phyloP scores from a whole-genome alignment of 2,329 filamentous ascomycete genomes.

The Fusarium oligoseptatum region DNA sequence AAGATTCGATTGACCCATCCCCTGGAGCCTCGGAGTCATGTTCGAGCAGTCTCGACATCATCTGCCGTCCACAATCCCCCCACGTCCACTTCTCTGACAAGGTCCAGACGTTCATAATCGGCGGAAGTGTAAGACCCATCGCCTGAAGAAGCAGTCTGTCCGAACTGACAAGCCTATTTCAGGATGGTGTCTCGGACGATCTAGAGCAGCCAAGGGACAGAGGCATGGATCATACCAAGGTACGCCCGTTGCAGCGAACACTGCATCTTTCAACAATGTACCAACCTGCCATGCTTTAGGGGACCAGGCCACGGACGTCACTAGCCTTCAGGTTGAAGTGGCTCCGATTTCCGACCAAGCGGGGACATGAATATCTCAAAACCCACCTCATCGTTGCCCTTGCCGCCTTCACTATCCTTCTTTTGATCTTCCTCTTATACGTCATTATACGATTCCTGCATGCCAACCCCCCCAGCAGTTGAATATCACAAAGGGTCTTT shows the following conservation, averaged over 20 bases:
- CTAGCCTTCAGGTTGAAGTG: neutral
- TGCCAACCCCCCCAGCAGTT: neutral
- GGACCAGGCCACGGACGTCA: neutral
- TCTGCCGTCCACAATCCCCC: neutral
- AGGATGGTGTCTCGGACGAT: slow-evolving; percentile 9
- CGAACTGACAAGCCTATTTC: neutral
- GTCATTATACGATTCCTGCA: neutral
- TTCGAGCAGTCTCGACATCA: neutral
- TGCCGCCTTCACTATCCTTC: neutral
- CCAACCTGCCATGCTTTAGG: neutral
- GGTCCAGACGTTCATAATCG: slow-evolving; percentile 5
- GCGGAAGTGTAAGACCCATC: neutral
- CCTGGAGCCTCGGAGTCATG: neutral
- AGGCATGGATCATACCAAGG: neutral
- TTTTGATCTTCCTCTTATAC: neutral
- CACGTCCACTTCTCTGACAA: slow-evolving; percentile 12
- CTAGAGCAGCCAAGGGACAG: neutral
- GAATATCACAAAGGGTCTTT: neutral
- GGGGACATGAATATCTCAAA: neutral
- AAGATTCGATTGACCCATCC: neutral
- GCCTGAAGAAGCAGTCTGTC: neutral
- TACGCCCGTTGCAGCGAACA: neutral
- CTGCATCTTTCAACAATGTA: neutral
- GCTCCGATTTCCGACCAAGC: neutral
- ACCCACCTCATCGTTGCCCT: neutral